Percentiles rank a stretch among this genome's conserved stretches.
Conservation (phyloP, 345 rosid genomes). For the Barbarea vulgaris region DNA sequence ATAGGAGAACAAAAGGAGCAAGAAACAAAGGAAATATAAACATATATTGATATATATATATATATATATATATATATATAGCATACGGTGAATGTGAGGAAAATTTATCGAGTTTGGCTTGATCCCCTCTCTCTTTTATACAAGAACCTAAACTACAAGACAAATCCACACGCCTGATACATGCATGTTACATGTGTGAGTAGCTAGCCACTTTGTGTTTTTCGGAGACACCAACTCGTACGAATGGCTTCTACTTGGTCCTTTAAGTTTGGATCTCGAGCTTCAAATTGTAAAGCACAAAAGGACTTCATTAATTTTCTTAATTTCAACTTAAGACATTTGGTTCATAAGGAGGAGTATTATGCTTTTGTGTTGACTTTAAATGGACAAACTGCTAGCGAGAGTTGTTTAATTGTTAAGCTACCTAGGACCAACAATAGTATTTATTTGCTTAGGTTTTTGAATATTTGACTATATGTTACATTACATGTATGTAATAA, state of each 20-base stretch:
- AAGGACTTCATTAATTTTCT: neutral
- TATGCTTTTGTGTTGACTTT: neutral
- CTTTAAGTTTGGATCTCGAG: neutral
- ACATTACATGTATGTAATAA: too few relatives aligned
- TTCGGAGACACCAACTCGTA: neutral
- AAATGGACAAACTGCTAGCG: neutral
- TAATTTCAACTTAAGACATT: neutral
- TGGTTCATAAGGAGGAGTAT: neutral
- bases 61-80: too few relatives aligned
- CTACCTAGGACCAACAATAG: neutral
- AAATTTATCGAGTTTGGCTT: neutral
- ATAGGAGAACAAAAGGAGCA: neutral
- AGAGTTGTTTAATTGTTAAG: neutral
- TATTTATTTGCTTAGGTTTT: neutral
- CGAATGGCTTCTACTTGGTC: neutral
- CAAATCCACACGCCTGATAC: neutral
- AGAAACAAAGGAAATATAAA: too few relatives aligned
- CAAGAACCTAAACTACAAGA: neutral
- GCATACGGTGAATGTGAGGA: neutral
- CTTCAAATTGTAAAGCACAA: neutral
- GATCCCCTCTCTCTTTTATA: neutral
- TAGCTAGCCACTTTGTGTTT: neutral
- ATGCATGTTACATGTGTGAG: conserved; percentile 8
- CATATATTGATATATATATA: too few relatives aligned
- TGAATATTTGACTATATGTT: neutral